Evolutionary conservation across 441 rosid genomes (phyloP).

Genomic region (Dalechampia spathulata): DNA sequence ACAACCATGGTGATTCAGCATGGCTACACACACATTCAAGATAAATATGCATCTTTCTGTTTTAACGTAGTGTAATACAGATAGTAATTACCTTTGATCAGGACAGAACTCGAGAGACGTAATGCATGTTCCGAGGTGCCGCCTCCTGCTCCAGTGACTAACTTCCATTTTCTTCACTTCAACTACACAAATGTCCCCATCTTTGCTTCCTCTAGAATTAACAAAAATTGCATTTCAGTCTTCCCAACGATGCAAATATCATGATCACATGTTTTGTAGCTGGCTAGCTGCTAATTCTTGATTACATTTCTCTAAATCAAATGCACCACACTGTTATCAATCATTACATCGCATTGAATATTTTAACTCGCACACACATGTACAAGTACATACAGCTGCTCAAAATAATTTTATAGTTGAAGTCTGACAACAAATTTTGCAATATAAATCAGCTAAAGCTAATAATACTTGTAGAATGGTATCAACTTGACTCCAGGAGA

Average conservation of each 20-base stretch:
- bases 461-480: too few species aligned
- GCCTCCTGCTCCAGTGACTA: conserved; percentile 82
- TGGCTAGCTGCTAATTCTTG: not conserved
- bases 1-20: not conserved
- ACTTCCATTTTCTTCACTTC: conserved; percentile 90
- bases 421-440: too few species aligned
- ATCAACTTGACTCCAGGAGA: too few species aligned
- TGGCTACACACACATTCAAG: not conserved
- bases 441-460: too few species aligned
- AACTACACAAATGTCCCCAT: conserved; percentile 76
- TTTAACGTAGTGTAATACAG: not conserved
- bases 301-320: too few species aligned
- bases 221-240: conserved; percentile 8
- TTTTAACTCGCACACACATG: not conserved
- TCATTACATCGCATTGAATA: not conserved
- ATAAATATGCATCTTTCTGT: not conserved
- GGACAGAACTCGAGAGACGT: conserved; percentile 82
- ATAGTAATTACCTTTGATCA: conserved; percentile 49
- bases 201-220: conserved; percentile 71
- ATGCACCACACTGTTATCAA: too few species aligned
- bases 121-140: conserved; percentile 70
- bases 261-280: not conserved
- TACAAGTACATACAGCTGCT: too few species aligned
- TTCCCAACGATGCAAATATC: not conserved
- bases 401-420: too few species aligned